Conservation (phyloP, 2,329 filamentous ascomycete species). For the Paradendryphiella salina region DNA sequence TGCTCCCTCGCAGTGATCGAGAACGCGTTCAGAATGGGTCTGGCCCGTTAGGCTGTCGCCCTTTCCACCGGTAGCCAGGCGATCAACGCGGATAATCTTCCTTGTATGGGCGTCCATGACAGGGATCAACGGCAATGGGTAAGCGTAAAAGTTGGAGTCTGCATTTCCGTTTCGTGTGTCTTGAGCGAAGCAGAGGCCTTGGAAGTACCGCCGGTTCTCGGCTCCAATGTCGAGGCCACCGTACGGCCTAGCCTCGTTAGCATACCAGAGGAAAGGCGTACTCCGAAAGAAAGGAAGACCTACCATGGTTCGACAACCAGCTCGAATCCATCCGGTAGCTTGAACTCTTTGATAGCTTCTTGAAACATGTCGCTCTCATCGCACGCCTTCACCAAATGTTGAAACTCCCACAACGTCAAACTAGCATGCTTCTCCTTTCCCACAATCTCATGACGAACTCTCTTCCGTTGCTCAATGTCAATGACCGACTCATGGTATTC, state of each 20-base stretch:
- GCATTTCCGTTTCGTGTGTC: slow-evolving; percentile 52
- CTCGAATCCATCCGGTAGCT: slow-evolving; percentile 59
- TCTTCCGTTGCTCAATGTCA: slow-evolving; percentile 50
- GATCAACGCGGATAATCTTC: slow-evolving; percentile 44
- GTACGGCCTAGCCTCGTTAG: slow-evolving; percentile 49
- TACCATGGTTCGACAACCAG: slow-evolving; percentile 58
- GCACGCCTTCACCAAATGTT: slow-evolving; percentile 49
- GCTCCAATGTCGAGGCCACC: slow-evolving; percentile 56
- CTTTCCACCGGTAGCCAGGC: slow-evolving; percentile 46
- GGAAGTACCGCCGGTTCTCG: slow-evolving; percentile 57
- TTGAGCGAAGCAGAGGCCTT: slow-evolving; percentile 58
- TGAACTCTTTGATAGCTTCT: slow-evolving; percentile 55
- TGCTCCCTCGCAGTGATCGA: slow-evolving; percentile 55
- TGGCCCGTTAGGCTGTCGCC: slow-evolving; percentile 45
- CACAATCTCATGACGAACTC: slow-evolving; percentile 52
- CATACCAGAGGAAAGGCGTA: not conserved
- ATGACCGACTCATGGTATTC: slow-evolving; percentile 60
- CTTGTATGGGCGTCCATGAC: slow-evolving; percentile 44
- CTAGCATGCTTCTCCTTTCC: slow-evolving; percentile 55
- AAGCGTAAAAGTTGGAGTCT: slow-evolving; percentile 49
- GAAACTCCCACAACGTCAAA: slow-evolving; percentile 51
- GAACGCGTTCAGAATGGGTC: slow-evolving; percentile 44
- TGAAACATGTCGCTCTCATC: slow-evolving; percentile 58
- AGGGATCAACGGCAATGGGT: slow-evolving; percentile 45
- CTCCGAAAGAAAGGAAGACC: not conserved